Percentiles rank a stretch among this genome's conserved stretches.
Evolutionary conservation across 2,329 filamentous ascomycete genomes (phyloP).

Genomic region (Aureobasidium uvarum): DNA sequence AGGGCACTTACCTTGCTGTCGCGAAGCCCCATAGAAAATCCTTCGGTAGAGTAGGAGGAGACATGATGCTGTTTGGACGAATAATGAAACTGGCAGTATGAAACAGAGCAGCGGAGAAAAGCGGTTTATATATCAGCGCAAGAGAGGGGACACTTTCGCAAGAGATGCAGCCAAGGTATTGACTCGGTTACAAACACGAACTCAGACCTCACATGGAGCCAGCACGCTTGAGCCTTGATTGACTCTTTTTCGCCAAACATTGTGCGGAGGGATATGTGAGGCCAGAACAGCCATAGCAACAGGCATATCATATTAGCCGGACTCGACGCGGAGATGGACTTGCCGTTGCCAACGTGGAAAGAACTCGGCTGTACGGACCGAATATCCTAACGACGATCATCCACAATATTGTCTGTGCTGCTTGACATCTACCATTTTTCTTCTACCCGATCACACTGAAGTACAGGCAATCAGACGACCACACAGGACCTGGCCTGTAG

Average conservation of each 20-base stretch:
- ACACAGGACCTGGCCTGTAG: background rate
- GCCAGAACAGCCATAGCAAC: background rate
- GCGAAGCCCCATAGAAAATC: conserved; percentile 60
- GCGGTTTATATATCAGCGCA: conserved; percentile 2
- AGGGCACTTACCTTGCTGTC: conserved; percentile 54
- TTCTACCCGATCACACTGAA: background rate
- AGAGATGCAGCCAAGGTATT: conserved; percentile 44
- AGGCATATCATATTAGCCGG: conserved; percentile 4
- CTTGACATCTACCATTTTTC: background rate
- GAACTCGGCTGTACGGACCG: conserved; percentile 4
- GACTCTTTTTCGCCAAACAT: background rate
- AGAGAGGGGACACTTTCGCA: conserved; percentile 49
- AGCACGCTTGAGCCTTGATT: background rate
- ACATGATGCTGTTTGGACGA: background rate
- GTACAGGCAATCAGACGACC: background rate
- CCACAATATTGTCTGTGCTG: background rate
- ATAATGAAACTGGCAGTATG: background rate
- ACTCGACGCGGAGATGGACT: background rate
- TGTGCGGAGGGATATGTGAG: background rate
- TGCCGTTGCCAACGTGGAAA: background rate
- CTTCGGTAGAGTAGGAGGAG: conserved; percentile 32
- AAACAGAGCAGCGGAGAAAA: background rate
- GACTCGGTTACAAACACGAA: background rate
- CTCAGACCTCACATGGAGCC: background rate
- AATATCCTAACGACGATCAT: background rate